Evolutionary conservation across 768 basidiomycete genomes (phyloP), one percentile per base, ranked within the genome.

Genomic region (Phaeotremella fagi): DNA sequence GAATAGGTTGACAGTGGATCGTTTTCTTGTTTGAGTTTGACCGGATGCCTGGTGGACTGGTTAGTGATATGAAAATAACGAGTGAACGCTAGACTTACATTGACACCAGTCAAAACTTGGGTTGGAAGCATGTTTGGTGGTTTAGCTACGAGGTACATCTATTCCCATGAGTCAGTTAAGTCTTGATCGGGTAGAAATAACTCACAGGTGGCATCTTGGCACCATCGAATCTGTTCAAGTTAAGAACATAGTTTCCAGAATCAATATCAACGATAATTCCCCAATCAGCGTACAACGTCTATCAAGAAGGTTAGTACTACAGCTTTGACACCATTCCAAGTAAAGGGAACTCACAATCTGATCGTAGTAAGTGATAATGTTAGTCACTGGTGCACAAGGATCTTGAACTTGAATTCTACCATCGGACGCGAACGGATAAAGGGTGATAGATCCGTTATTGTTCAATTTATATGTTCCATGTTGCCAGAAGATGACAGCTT

Each of bases 391-490:
- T 0, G 86, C 86, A 68, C 94, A 99, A 0, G 90, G 86, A 61
- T 92, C 86, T 78, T 99, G 90, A 35, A 97, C 81, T 78, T 94
- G 92, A 72, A 95, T 90, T 75, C 83, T 88, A 15, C 94, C 94
- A 71, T 99, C 94, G 16, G 66, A 57, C 16, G 79, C 81, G 58
- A 90, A 81, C 1, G 91, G 88, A 2, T 69, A 75, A 66, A 90
- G 76, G 35, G 81, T 72, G 54, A 98, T 82, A 9, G 90, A 94
- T 5, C 90, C 90, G 67, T 97, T 92, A 48, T 77, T 20, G 54
- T 82, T 76, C 41, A 87, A 75, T 0, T 69, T 54, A 75, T 85
- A 91, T 25, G 73, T 84, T 12, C 95, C 95, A 72, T 98, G 95
- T 59, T 83, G 83, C 88, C 88, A 99, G 64, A 82, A 81, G 66